Evolutionary conservation across 495 filamentous ascomycete genomes (phyloP).

Genomic region (Podospora pseudocomata): DNA sequence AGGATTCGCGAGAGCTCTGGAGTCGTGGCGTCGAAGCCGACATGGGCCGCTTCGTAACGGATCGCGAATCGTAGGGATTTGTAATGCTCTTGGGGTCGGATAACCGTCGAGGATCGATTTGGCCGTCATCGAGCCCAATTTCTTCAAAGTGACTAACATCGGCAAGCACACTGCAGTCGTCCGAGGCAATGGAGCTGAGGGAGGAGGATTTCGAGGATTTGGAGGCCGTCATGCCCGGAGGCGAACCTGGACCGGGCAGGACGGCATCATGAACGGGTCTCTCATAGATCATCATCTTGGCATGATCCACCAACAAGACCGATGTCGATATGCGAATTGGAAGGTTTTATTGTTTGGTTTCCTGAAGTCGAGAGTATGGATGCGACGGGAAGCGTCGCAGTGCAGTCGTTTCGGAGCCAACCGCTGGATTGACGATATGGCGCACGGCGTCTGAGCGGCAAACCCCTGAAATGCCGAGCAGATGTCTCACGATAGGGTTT

Average conservation of each 20-base stretch:
- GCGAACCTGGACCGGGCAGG: conserved; percentile 64
- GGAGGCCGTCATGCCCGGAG: conserved; percentile 77
- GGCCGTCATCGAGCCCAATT: conserved; percentile 73
- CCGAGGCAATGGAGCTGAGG: conserved; percentile 72
- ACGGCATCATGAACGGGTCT: conserved; percentile 42
- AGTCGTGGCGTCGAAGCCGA: conserved; percentile 32
- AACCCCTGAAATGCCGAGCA: conserved; percentile 25
- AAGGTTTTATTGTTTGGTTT: conserved; percentile 14
- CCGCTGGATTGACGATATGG: conserved; percentile 18
- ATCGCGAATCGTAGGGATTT: conserved; percentile 39
- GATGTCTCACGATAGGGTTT: conserved; percentile 29
- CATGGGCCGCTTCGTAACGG: conserved; percentile 36
- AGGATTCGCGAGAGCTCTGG: conserved; percentile 28
- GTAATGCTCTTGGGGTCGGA: conserved; percentile 45
- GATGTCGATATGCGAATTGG: not conserved
- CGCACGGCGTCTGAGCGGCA: conserved; percentile 20
- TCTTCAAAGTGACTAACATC: conserved; percentile 88
- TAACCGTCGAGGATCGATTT: conserved; percentile 35
- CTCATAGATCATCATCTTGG: conserved; percentile 57
- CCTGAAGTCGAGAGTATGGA: conserved; percentile 7
- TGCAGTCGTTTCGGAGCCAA: conserved; percentile 11
- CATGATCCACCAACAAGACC: conserved; percentile 8
- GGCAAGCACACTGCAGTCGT: conserved; percentile 60
- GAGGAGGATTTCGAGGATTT: conserved; percentile 90
- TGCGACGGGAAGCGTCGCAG: conserved; percentile 28